These are phyloP conservation scores for Perkinsus marinus DNA, from an alignment of 169 alveolate species.

Conservation along the genomic window DNA sequence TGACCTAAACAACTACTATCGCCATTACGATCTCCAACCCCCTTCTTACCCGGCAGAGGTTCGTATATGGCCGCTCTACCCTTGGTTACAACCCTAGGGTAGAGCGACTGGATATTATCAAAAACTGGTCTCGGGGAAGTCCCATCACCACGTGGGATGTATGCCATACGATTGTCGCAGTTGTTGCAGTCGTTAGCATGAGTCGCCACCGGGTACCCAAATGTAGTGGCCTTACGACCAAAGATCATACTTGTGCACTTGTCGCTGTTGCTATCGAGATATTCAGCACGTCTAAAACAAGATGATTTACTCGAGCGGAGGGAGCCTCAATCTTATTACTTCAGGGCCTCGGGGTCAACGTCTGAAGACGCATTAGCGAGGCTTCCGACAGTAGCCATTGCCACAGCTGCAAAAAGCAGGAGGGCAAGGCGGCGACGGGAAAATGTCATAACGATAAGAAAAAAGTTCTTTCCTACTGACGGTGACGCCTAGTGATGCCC, in stretches of 20 bases:
- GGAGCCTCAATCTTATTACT: neutral
- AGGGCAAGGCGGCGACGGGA: neutral
- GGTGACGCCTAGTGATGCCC: neutral
- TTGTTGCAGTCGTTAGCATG: neutral
- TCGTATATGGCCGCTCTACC: neutral
- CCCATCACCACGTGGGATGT: neutral
- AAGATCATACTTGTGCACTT: neutral
- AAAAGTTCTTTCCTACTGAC: neutral
- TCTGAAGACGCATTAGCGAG: neutral
- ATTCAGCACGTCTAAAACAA: neutral
- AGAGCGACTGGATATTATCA: neutral
- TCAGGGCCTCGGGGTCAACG: neutral
- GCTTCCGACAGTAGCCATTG: neutral
- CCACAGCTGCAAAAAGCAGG: neutral
- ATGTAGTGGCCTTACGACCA: neutral
- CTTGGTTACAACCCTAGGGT: neutral
- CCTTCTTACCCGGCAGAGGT: neutral
- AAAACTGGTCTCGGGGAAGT: neutral
- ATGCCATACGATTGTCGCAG: conserved; percentile 2
- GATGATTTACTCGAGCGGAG: neutral
- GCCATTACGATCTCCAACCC: neutral
- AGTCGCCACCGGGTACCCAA: neutral
- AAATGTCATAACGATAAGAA: neutral
- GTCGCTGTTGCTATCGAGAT: neutral
- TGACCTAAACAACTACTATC: neutral